These are phyloP conservation scores for Phytophthora sojae DNA, from an alignment of 352 stramenopile genomes.

Conservation along the genomic window DNA sequence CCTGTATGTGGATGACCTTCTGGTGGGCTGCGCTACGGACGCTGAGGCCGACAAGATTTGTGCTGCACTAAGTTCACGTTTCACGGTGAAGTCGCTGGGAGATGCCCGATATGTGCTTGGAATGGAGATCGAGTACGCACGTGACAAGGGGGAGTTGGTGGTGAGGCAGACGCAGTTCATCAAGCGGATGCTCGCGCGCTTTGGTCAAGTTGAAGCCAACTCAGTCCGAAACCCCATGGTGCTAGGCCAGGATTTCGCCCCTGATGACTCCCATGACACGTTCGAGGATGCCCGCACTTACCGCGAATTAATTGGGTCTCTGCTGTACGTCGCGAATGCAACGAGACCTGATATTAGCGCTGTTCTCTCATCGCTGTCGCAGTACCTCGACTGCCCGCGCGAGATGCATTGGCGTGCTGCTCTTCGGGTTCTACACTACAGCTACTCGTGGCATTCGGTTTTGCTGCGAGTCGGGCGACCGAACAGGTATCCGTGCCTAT, in stretches of 20 bases:
- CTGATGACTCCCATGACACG: not conserved
- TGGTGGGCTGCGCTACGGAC: slow-evolving; percentile 17
- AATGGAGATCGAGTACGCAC: slow-evolving; percentile 21
- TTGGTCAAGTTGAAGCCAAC: slow-evolving; percentile 2
- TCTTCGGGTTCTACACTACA: slow-evolving; percentile 11
- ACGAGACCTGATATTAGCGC: slow-evolving; percentile 29
- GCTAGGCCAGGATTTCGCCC: slow-evolving; percentile 5
- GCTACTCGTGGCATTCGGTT: not conserved
- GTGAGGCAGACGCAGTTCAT: slow-evolving; percentile 19
- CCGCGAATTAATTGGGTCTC: slow-evolving; percentile 19
- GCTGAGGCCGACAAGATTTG: slow-evolving; percentile 2
- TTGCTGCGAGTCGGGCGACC: not conserved
- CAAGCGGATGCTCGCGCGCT: slow-evolving; percentile 4
- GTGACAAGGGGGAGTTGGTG: slow-evolving; percentile 6
- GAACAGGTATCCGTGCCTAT: not conserved
- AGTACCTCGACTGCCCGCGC: slow-evolving; percentile 16
- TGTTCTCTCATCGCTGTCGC: slow-evolving; percentile 6
- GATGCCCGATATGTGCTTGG: slow-evolving; percentile 22
- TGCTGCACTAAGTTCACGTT: not conserved
- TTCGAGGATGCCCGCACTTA: not conserved
- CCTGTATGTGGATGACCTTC: slow-evolving; percentile 25
- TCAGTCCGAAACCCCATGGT: slow-evolving; percentile 6
- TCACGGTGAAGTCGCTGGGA: slow-evolving; percentile 27
- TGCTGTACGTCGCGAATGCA: slow-evolving; percentile 38
- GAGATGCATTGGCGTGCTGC: slow-evolving; percentile 29